Evolutionary conservation across 257 asterid species (phyloP).

Genomic region (Nemophila menziesii): DNA sequence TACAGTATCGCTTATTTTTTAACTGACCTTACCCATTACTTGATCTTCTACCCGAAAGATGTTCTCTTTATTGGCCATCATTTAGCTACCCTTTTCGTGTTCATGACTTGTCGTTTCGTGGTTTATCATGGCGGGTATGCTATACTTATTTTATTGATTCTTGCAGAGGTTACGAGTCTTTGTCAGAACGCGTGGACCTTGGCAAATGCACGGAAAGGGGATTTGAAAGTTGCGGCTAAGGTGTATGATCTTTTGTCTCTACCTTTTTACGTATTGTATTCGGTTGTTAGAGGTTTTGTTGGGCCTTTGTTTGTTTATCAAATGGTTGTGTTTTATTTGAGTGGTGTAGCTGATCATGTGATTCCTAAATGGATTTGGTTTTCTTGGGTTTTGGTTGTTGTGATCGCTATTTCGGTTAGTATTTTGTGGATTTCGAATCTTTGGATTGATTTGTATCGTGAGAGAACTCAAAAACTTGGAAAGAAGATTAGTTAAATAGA

Average conservation of each 20-base stretch:
- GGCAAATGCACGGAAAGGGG: constrained; percentile 52
- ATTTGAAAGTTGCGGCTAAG: constrained; percentile 46
- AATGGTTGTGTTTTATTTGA: constrained; percentile 46
- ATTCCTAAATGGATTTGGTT: constrained; percentile 86
- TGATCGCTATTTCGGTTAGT: constrained; percentile 64
- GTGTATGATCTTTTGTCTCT: constrained; percentile 50
- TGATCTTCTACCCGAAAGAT: constrained; percentile 57
- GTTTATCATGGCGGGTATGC: constrained; percentile 72
- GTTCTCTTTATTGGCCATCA: constrained; percentile 83
- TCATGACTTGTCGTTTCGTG: constrained; percentile 66
- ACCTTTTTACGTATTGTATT: constrained; percentile 68
- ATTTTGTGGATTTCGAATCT: constrained; percentile 67
- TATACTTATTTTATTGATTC: constrained; percentile 49
- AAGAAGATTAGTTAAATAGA: constrained; percentile 30
- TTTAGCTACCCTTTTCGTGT: constrained; percentile 72
- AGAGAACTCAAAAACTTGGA: constrained; percentile 24
- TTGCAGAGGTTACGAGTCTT: constrained; percentile 88
- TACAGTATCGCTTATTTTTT: constrained; percentile 85
- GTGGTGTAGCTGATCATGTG: constrained; percentile 52
- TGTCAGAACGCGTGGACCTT: constrained; percentile 90
- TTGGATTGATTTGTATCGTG: constrained; percentile 56
- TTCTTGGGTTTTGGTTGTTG: constrained; percentile 66
- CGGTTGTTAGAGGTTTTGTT: constrained; percentile 59
- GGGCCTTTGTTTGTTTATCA: constrained; percentile 66
- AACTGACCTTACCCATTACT: constrained; percentile 73